Evolutionary conservation across 805 yeast species (phyloP).

Genomic region (Hemisphaericaspora nanyangensis): DNA sequence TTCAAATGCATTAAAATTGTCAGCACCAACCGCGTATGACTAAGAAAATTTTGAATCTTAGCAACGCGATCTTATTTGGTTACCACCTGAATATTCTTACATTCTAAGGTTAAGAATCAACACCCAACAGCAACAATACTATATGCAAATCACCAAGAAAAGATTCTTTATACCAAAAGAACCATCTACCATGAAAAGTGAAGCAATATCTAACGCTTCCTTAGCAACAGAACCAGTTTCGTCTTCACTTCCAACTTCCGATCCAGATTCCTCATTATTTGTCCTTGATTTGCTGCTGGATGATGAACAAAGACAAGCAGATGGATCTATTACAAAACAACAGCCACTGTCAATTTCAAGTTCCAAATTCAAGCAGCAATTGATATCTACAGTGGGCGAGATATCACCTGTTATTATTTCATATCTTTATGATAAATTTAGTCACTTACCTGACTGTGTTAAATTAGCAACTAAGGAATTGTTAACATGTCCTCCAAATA

Average conservation of each 20-base stretch:
- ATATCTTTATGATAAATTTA: conserved; percentile 13
- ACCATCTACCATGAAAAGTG: background rate
- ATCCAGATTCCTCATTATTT: conserved; percentile 4
- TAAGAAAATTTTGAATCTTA: no score
- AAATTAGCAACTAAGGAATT: conserved; percentile 36
- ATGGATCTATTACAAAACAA: background rate
- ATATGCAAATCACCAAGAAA: conserved; percentile 3
- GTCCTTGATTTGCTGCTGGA: conserved; percentile 7
- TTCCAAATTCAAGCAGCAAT: conserved; percentile 2
- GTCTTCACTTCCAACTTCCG: background rate
- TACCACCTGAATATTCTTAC: no score
- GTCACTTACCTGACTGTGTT: conserved; percentile 10
- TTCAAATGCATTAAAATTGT: no score
- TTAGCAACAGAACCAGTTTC: no score
- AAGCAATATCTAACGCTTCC: background rate
- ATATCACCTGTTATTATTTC: conserved; percentile 3
- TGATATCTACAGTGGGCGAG: conserved; percentile 12
- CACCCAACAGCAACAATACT: no score
- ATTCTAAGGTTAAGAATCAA: no score
- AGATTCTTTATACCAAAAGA: conserved; percentile 3
- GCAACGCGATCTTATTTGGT: no score
- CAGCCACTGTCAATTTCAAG: background rate
- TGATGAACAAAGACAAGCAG: background rate
- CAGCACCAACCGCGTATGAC: no score
- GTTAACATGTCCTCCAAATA: conserved; percentile 38